Evolutionary conservation across 2,329 filamentous ascomycete genomes (phyloP).

Genomic region (Claviceps humidiphila): DNA sequence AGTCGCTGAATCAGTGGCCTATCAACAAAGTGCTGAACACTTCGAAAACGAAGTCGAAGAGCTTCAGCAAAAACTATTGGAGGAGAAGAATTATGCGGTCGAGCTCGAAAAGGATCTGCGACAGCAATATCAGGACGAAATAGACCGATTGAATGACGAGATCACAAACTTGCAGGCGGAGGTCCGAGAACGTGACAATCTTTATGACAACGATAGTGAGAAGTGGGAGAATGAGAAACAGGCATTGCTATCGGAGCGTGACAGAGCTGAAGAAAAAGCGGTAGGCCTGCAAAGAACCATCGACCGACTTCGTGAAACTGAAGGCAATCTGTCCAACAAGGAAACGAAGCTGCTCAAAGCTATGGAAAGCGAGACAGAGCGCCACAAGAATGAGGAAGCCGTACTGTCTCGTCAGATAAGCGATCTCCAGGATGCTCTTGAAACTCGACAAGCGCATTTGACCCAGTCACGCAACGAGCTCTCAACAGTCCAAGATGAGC

Average conservation of each 20-base stretch:
- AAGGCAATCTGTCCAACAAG: constrained; percentile 53
- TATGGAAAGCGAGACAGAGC: constrained; percentile 56
- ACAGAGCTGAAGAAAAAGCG: constrained; percentile 54
- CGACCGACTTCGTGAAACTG: constrained; percentile 53
- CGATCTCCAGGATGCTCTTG: constrained; percentile 58
- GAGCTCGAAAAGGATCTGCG: constrained; percentile 48
- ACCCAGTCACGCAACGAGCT: constrained; percentile 55
- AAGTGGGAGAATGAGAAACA: constrained; percentile 56
- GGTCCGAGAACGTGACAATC: constrained; percentile 54
- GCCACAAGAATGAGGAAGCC: constrained; percentile 59
- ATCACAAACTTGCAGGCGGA: constrained; percentile 51
- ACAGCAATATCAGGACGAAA: constrained; percentile 29
- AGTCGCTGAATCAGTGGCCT: constrained; percentile 48
- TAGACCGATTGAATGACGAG: constrained; percentile 41
- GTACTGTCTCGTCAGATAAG: constrained; percentile 60
- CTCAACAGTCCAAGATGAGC: constrained; percentile 51
- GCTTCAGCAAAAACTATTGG: constrained; percentile 33
- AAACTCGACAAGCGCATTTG: constrained; percentile 50
- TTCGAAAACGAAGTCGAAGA: constrained; percentile 33
- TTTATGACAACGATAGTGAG: constrained; percentile 58
- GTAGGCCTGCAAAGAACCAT: constrained; percentile 56
- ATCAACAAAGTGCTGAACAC: constrained; percentile 49
- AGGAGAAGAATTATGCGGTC: constrained; percentile 43
- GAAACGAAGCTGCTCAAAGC: constrained; percentile 55
- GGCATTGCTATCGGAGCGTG: constrained; percentile 50